These are phyloP conservation scores for Persicaria maculosa DNA, from an alignment of 148 eudicot genomes.

Conservation along the genomic window DNA sequence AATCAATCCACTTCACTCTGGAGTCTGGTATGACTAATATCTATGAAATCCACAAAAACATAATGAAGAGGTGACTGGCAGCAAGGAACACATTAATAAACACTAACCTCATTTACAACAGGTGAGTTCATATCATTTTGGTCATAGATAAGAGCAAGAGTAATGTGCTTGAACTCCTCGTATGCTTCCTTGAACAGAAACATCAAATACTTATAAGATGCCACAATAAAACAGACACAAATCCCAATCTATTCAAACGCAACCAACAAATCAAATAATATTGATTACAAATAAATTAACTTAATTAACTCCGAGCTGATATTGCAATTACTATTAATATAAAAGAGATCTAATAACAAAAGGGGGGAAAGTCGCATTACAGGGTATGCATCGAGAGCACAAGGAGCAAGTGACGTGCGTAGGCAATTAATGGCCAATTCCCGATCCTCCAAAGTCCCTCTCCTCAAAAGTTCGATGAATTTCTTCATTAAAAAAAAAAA, in stretches of 20 bases:
- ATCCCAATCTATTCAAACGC: neutral
- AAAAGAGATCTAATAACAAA: neutral
- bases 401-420: constrained; percentile 76
- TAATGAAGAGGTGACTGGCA: neutral
- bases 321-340: neutral
- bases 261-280: neutral
- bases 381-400: constrained; percentile 94
- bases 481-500: constrained; percentile 32
- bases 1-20: neutral
- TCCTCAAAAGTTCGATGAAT: constrained; percentile 87
- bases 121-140: constrained; percentile 74
- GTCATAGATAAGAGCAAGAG: constrained; percentile 79
- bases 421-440: constrained; percentile 62
- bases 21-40: neutral
- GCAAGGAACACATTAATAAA: neutral
- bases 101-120: constrained; percentile 65
- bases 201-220: constrained; percentile 7
- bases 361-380: constrained; percentile 24
- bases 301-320: too few species aligned
- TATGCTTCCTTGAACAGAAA: constrained; percentile 88
- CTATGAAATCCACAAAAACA: neutral
- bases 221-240: neutral
- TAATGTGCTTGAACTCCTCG: constrained; percentile 90
- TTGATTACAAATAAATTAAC: neutral
- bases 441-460: constrained; percentile 67